A percentile compares a stretch with the other conserved stretches of the same genome.
These are phyloP conservation scores for Aureobasidium melanogenum DNA, from an alignment of 2,329 filamentous ascomycete species.

Conservation along the genomic window DNA sequence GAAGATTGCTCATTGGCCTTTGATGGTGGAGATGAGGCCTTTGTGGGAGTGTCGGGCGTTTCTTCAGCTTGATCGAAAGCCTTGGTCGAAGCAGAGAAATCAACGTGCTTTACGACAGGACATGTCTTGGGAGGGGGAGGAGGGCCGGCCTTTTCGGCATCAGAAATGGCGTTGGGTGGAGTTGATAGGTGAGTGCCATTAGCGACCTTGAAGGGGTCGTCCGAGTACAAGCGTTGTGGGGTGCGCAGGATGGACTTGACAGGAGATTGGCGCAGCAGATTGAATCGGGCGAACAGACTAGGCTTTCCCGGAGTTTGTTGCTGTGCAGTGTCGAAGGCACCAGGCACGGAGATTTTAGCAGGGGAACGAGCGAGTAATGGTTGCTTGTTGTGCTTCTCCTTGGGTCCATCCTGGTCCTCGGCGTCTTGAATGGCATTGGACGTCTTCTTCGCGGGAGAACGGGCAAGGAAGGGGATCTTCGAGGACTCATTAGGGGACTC, in stretches of 20 bases:
- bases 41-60: constrained; percentile 18
- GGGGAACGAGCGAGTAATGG: constrained; percentile 15
- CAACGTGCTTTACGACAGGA: constrained; percentile 68
- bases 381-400: constrained; percentile 7
- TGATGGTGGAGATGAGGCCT: constrained; percentile 23
- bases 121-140: constrained; percentile 50
- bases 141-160: constrained; percentile 29
- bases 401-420: neutral
- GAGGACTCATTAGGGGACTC: constrained; percentile 15
- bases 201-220: constrained; percentile 50
- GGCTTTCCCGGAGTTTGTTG: constrained; percentile 24
- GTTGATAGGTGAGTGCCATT: constrained; percentile 49
- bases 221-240: constrained; percentile 49
- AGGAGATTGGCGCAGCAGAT: constrained; percentile 43
- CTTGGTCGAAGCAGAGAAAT: constrained; percentile 60
- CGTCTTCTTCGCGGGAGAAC: constrained; percentile 23
- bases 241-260: constrained; percentile 57
- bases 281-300: constrained; percentile 33
- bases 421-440: neutral
- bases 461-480: constrained; percentile 24
- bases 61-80: constrained; percentile 16
- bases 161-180: constrained; percentile 23
- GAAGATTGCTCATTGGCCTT: constrained; percentile 8
- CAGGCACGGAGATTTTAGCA: constrained; percentile 8
- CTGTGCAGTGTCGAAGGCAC: constrained; percentile 16